These are phyloP conservation scores for Solanum appendiculatum DNA, from an alignment of 257 asterid genomes.

Conservation along the genomic window DNA sequence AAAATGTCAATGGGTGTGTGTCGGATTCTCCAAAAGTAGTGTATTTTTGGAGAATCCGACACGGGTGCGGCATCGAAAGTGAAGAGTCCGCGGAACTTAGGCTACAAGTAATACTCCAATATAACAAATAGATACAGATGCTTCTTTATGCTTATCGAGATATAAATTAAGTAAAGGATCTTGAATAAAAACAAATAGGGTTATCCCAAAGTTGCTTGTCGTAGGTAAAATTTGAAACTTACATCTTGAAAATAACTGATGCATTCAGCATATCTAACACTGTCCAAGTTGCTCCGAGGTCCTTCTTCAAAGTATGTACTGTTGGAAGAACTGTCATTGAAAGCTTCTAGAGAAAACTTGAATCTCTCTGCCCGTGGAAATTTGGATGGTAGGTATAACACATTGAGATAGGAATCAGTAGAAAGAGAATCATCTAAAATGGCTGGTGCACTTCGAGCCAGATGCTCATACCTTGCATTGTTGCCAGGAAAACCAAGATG, in stretches of 20 bases:
- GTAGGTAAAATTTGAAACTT: constrained; percentile 15
- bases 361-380: constrained; percentile 96
- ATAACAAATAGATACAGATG: not conserved
- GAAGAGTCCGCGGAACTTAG: too few species aligned
- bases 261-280: constrained; percentile 77
- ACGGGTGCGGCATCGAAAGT: too few species aligned
- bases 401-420: constrained; percentile 96
- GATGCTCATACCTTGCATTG: constrained; percentile 71
- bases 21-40: too few species aligned
- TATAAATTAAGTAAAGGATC: not conserved
- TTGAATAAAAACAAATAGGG: not conserved
- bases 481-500: not conserved
- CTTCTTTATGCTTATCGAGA: not conserved
- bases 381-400: constrained; percentile 90
- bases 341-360: constrained; percentile 56
- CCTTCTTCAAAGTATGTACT: constrained; percentile 52
- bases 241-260: constrained; percentile 81
- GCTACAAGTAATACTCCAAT: not conserved
- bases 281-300: constrained; percentile 92
- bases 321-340: constrained; percentile 37
- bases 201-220: not conserved
- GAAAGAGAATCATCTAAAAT: constrained; percentile 95
- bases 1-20: too few species aligned
- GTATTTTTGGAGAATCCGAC: too few species aligned
- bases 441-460: constrained; percentile 95